Conservation (phyloP, 179 eudicot genomes). For the Actinidia polygama region DNA sequence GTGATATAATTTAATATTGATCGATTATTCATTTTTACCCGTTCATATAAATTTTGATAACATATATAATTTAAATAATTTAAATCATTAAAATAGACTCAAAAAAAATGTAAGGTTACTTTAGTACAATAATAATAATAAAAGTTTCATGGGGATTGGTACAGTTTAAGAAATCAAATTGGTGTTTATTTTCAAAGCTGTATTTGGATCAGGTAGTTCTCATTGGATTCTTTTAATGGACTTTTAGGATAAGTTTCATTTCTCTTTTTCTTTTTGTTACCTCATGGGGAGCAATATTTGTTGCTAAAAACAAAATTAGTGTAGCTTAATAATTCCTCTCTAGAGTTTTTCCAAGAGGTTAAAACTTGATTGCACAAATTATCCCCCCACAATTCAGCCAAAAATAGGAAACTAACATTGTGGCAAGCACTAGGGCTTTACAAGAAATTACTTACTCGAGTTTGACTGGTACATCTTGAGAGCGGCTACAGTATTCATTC, state of each 20-base stretch:
- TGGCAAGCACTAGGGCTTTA: too few relatives aligned
- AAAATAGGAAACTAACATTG: too few relatives aligned
- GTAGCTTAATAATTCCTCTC: not conserved
- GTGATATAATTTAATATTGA: too few relatives aligned
- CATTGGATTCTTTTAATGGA: conserved; percentile 31
- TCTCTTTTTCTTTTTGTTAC: conserved; percentile 17
- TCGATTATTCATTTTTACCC: too few relatives aligned
- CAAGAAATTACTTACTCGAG: not conserved
- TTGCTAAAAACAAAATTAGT: not conserved
- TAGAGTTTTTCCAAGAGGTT: not conserved
- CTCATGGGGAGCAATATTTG: conserved; percentile 24
- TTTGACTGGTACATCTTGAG: not conserved
- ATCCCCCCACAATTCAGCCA: not conserved
- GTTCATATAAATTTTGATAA: too few relatives aligned
- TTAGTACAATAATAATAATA: not conserved
- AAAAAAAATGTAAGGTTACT: too few relatives aligned
- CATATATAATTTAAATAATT: too few relatives aligned
- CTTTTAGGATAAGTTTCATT: conserved; percentile 6
- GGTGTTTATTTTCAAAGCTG: not conserved
- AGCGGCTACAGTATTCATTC: not conserved
- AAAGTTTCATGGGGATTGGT: conserved; percentile 10
- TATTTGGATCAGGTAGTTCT: not conserved
- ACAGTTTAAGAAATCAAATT: too few relatives aligned
- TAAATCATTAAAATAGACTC: too few relatives aligned
- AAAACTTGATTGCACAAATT: not conserved